Conservation (phyloP, 2,329 filamentous ascomycete species). For the Penicillium expansum region DNA sequence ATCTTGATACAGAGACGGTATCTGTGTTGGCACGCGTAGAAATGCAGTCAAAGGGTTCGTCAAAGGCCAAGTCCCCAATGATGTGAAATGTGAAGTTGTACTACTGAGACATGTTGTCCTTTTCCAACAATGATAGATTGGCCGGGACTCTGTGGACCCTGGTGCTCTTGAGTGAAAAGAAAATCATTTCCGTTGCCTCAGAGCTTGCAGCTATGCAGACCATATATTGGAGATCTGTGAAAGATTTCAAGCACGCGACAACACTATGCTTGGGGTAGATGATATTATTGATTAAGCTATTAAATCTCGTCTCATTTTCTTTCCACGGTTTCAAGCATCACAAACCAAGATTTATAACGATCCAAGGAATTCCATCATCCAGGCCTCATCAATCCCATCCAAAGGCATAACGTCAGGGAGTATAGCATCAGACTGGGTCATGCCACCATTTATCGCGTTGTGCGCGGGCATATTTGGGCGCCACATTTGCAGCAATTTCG, state of each 20-base stretch:
- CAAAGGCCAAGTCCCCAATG: slow-evolving; percentile 43
- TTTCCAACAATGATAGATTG: background rate
- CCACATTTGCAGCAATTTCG: slow-evolving; percentile 23
- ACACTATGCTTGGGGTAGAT: background rate
- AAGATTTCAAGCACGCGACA: too few species aligned
- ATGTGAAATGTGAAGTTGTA: slow-evolving; percentile 43
- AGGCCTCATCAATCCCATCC: slow-evolving; percentile 21
- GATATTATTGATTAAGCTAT: background rate
- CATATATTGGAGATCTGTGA: background rate
- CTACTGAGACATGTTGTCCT: slow-evolving; percentile 34
- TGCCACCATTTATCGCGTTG: slow-evolving; percentile 1
- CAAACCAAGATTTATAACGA: slow-evolving; percentile 10
- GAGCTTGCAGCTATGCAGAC: background rate
- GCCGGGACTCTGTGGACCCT: background rate
- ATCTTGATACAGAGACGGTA: too few species aligned
- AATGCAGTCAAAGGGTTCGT: slow-evolving; percentile 42
- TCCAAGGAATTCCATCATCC: slow-evolving; percentile 26
- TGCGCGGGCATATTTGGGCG: slow-evolving; percentile 8
- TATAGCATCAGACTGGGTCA: slow-evolving; percentile 4
- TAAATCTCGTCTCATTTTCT: background rate
- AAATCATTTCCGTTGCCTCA: background rate
- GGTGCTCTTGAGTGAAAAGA: background rate
- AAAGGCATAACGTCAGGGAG: slow-evolving; percentile 14
- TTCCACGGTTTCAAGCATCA: background rate
- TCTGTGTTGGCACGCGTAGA: too few species aligned